Conservation (phyloP, 441 rosid genomes). For the Mallotus repandus region DNA sequence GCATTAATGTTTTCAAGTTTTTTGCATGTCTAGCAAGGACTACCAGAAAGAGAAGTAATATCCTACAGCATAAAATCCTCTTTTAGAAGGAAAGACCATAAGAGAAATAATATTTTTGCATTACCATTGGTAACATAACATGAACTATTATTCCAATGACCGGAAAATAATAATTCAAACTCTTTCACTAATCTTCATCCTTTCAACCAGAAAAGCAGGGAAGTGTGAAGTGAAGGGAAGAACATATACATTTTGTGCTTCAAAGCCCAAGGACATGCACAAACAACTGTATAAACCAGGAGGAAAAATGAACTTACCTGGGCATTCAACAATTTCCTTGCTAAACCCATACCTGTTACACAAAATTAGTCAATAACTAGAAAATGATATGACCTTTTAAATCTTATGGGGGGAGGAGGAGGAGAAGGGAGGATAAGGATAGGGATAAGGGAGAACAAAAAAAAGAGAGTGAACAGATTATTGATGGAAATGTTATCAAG, state of each 20-base stretch:
- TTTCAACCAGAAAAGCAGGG: not conserved
- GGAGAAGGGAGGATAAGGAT: not conserved
- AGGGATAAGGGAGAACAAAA: not conserved
- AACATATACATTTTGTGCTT: not conserved
- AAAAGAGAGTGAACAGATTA: not conserved
- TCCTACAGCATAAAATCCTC: not conserved
- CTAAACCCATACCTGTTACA: conserved; percentile 85
- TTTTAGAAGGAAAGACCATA: not conserved
- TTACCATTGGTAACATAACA: not conserved
- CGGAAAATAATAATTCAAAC: not conserved
- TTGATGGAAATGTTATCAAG: not conserved
- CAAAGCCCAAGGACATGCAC: conserved; percentile 1
- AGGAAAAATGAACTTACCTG: conserved; percentile 46
- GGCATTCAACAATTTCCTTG: conserved; percentile 87
- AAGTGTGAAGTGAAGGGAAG: not conserved
- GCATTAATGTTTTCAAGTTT: not conserved
- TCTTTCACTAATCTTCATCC: conserved; percentile 1
- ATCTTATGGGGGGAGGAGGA: not conserved
- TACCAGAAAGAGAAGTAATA: not conserved
- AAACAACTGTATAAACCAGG: conserved; percentile 6
- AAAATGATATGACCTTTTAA: not conserved
- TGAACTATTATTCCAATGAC: not conserved
- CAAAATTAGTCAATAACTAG: conserved; percentile 11
- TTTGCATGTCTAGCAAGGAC: not conserved
- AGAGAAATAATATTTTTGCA: not conserved